Percentiles rank a stretch among this genome's conserved stretches.
Evolutionary conservation across 352 stramenopile genomes (phyloP).

Genomic region (Pseudoperonospora humuli): DNA sequence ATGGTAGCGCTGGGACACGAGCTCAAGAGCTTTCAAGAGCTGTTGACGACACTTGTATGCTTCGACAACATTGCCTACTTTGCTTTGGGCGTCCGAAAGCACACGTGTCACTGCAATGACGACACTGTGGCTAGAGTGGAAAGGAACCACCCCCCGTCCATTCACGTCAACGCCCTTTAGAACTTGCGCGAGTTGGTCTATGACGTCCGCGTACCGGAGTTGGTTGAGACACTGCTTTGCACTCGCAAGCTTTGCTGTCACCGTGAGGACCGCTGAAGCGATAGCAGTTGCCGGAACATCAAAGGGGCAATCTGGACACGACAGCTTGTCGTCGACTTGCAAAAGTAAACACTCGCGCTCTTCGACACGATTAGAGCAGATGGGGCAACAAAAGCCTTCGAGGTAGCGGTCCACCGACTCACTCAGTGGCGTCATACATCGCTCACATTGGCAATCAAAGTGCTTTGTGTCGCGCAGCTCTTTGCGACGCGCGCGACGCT

Average conservation of each 20-base stretch:
- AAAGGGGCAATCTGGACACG: constrained; percentile 22
- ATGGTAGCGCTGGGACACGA: constrained; percentile 24
- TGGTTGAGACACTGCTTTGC: constrained; percentile 25
- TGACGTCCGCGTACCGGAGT: constrained; percentile 26
- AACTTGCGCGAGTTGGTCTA: constrained; percentile 14
- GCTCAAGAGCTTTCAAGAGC: constrained; percentile 20
- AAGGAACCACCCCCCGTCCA: constrained; percentile 16
- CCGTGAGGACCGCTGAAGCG: constrained; percentile 2
- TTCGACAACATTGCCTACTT: constrained; percentile 27
- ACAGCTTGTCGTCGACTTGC: constrained; percentile 17
- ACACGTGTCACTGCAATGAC: constrained; percentile 22
- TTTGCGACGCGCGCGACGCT: constrained; percentile 25
- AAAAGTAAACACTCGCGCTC: constrained; percentile 16
- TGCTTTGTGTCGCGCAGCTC: constrained; percentile 38
- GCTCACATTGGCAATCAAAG: constrained; percentile 40
- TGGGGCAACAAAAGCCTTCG: constrained; percentile 27
- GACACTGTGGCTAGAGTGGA: constrained; percentile 28
- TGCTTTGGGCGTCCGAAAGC: constrained; percentile 33
- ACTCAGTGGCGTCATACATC: constrained; percentile 22
- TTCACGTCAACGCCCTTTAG: constrained; percentile 19
- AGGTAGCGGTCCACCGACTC: constrained; percentile 33
- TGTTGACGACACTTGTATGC: constrained; percentile 24
- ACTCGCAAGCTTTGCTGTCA: constrained; percentile 12
- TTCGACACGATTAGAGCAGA: constrained; percentile 12
- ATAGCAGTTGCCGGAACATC: constrained; percentile 10